Evolutionary conservation across 2,329 filamentous ascomycete genomes (phyloP).

Genomic region (Diaporthe amygdali): DNA sequence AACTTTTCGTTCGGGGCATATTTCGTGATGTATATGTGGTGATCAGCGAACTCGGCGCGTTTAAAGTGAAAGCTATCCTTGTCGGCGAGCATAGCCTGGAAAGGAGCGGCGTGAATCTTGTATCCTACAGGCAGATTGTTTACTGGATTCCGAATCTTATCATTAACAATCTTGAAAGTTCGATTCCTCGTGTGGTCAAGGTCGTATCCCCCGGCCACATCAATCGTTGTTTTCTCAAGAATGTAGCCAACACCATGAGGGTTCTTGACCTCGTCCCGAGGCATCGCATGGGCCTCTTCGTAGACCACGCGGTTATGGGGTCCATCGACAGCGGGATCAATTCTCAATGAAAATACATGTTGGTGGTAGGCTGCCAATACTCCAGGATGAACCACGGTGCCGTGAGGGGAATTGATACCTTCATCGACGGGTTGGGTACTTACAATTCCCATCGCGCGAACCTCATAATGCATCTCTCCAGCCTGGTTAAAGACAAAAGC

Average conservation of each 20-base stretch:
- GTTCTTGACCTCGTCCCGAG: conserved; percentile 45
- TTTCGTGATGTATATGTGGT: conserved; percentile 40
- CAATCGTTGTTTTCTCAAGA: conserved; percentile 50
- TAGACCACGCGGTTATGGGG: conserved; percentile 65
- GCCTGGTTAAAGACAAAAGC: conserved; percentile 51
- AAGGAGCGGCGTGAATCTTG: conserved; percentile 59
- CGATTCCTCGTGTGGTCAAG: conserved; percentile 52
- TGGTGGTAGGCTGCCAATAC: conserved; percentile 73
- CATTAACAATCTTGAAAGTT: conserved; percentile 64
- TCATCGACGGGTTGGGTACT: conserved; percentile 57
- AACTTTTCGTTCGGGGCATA: conserved; percentile 42
- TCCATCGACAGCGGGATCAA: no score
- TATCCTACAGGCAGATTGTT: conserved; percentile 60
- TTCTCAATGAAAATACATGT: conserved; percentile 75
- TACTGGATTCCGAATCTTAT: conserved; percentile 53
- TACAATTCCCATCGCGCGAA: conserved; percentile 53
- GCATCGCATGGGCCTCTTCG: conserved; percentile 61
- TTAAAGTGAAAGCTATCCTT: conserved; percentile 37
- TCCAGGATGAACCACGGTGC: conserved; percentile 66
- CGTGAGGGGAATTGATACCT: conserved; percentile 55
- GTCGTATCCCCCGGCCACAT: conserved; percentile 51
- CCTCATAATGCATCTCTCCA: conserved; percentile 36
- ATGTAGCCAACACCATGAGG: conserved; percentile 57
- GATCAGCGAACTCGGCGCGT: conserved; percentile 42
- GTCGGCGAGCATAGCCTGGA: conserved; percentile 61